These are phyloP conservation scores for Kluyveromyces starmeri DNA, from an alignment of 805 yeast species.

Conservation along the genomic window DNA sequence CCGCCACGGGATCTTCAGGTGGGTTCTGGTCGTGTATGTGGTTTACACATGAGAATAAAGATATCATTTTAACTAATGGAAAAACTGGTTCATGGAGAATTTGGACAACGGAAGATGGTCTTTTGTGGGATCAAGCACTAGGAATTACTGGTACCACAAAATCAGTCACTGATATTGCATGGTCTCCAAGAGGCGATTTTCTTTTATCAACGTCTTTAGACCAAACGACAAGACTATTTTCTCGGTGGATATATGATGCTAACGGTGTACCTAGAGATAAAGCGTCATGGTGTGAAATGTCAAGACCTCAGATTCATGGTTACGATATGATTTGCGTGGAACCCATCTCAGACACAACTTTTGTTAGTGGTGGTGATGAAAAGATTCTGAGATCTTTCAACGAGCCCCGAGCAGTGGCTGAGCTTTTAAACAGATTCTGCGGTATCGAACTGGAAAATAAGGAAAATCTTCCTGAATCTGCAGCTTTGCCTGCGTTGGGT, in stretches of 20 bases:
- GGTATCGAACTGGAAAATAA: conserved; percentile 31
- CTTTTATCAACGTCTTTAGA: conserved; percentile 76
- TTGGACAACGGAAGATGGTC: conserved; percentile 42
- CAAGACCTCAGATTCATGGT: conserved; percentile 97
- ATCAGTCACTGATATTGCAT: conserved; percentile 68
- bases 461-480: conserved; percentile 59
- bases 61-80: conserved; percentile 69
- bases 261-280: conserved; percentile 25
- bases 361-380: conserved; percentile 94
- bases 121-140: conserved; percentile 36
- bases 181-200: conserved; percentile 62
- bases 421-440: conserved; percentile 47
- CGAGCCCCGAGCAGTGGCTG: conserved; percentile 72
- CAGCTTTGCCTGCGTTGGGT: conserved; percentile 88
- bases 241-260: conserved; percentile 43
- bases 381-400: conserved; percentile 84
- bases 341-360: conserved; percentile 48
- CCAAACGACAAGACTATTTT: conserved; percentile 82
- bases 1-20: conserved; percentile 93
- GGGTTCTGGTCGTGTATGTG: conserved; percentile 66
- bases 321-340: conserved; percentile 86
- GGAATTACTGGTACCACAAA: conserved; percentile 72
- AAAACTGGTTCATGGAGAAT: conserved; percentile 88
- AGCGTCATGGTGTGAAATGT: conserved; percentile 76
- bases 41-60: conserved; percentile 39